Conservation (phyloP, 2,329 filamentous ascomycete species). For the Fusarium chaquense region DNA sequence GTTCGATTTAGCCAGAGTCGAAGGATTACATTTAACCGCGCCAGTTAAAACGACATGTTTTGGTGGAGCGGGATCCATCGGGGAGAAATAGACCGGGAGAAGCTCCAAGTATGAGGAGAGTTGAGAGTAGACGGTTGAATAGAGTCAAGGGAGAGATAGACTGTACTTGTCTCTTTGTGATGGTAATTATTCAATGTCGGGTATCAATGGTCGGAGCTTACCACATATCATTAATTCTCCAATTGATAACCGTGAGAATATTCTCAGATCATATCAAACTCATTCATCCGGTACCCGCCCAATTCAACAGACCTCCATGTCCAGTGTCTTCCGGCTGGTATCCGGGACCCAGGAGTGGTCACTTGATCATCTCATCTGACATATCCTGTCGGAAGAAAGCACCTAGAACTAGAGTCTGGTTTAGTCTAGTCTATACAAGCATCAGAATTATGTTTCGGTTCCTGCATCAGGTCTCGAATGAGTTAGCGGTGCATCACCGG, state of each 20-base stretch:
- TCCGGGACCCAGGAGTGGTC: neutral
- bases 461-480: slow-evolving; percentile 6
- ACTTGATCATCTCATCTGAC: slow-evolving; percentile 13
- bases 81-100: slow-evolving; percentile 24
- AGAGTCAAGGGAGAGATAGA: neutral
- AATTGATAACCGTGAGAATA: no score
- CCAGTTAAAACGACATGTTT: slow-evolving; percentile 9
- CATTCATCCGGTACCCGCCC: neutral
- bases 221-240: no score
- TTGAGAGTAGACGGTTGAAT: slow-evolving; percentile 8
- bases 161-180: neutral
- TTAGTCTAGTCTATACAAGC: neutral
- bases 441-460: neutral
- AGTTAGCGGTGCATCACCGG: neutral
- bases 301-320: neutral
- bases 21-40: slow-evolving; percentile 37
- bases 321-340: slow-evolving; percentile 1
- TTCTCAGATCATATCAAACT: neutral
- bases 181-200: neutral
- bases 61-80: slow-evolving; percentile 35
- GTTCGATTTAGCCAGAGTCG: slow-evolving; percentile 8
- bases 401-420: neutral
- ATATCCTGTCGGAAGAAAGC: neutral
- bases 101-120: neutral
- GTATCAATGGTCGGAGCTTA: neutral